Base-by-base conservation (phyloP, 2,329 filamentous ascomycete species). In the Scedosporium apiospermum region DNA sequence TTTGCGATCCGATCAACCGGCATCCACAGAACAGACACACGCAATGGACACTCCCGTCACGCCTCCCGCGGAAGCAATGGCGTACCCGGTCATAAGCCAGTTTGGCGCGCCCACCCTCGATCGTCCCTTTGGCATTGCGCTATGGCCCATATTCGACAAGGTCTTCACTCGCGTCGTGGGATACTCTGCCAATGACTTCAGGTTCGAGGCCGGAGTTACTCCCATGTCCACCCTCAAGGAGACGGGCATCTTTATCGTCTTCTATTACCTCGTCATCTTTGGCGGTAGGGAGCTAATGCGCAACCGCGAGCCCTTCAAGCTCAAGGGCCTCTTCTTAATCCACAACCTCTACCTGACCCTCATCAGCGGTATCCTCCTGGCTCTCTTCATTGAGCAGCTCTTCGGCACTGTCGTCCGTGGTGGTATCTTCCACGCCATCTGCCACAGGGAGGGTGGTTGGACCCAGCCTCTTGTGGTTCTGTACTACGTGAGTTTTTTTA, bases 141-240 rank as follows among this genome's bases (percentile, higher is more conserved):
- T 97, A 76, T 98, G 95, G 95, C 91, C 93, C 69, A 86, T 96
- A 77, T 98, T 98, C 84, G 89, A 88, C 79, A 91, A 92, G 80
- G 87, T 82, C 69, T 98, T 89, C 78, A 88, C 89, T 74, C 75
- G 81, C 63, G 80, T 91, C 67, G 83, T 84, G 64, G 93, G 93
- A 71, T 96, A 93, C 77, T 87, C 90, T 67, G 88, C 90, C 65
- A 87, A 91, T 68, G 87, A 97, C 66, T 98, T 98, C 80, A 79
- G 83, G 67, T 98, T 98, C 77, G 81, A 87, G 65, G 83, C 87
- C 53, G 91, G 91, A 71, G 80, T 86, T 75, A 97, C 93, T 34
- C 90, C 91, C 65, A 88, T 98, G 84, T 96, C 93, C 62, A 97
- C 93, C 3, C 80, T 97, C 71, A 89, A 88, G 76, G 87, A 90